Percentiles rank a stretch among this genome's conserved stretches.
Conservation (phyloP, 2,329 filamentous ascomycete genomes). For the Diaporthe citriasiana region DNA sequence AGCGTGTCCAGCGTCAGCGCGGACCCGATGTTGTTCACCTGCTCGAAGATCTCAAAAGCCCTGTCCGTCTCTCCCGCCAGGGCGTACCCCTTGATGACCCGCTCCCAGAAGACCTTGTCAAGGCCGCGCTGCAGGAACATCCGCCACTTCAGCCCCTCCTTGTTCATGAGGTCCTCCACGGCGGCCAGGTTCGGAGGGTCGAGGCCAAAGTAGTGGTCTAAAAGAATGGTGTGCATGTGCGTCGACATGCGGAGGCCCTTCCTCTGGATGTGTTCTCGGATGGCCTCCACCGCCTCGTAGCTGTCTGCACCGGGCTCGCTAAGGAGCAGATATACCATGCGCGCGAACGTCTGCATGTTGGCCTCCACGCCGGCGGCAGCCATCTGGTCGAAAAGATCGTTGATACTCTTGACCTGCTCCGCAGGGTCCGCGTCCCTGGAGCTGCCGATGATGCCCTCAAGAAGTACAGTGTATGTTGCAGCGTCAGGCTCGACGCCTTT, state of each 20-base stretch:
- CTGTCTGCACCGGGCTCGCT: slow-evolving; percentile 48
- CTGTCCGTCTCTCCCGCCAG: slow-evolving; percentile 62
- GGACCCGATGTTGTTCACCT: slow-evolving; percentile 57
- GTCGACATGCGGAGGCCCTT: slow-evolving; percentile 67
- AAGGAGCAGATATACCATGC: slow-evolving; percentile 77
- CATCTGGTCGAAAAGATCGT: slow-evolving; percentile 70
- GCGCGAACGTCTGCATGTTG: slow-evolving; percentile 75
- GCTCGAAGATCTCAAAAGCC: slow-evolving; percentile 65
- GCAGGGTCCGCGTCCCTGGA: slow-evolving; percentile 57
- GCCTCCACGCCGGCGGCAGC: slow-evolving; percentile 68
- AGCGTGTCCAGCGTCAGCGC: slow-evolving; percentile 60
- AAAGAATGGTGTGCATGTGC: slow-evolving; percentile 82
- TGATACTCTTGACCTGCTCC: slow-evolving; percentile 67
- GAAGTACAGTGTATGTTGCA: slow-evolving; percentile 81
- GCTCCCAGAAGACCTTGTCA: slow-evolving; percentile 79
- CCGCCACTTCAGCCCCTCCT: slow-evolving; percentile 56
- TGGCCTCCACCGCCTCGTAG: slow-evolving; percentile 64
- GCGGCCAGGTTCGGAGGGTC: slow-evolving; percentile 70
- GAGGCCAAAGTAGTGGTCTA: slow-evolving; percentile 75
- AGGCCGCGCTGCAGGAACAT: slow-evolving; percentile 51
- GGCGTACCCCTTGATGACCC: slow-evolving; percentile 77
- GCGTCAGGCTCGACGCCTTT: slow-evolving; percentile 70
- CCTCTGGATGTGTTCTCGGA: slow-evolving; percentile 74
- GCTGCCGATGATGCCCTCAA: slow-evolving; percentile 69
- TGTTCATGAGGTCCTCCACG: slow-evolving; percentile 72